Conservation (phyloP, 805 yeast genomes). For the Blastobotrys americana region DNA sequence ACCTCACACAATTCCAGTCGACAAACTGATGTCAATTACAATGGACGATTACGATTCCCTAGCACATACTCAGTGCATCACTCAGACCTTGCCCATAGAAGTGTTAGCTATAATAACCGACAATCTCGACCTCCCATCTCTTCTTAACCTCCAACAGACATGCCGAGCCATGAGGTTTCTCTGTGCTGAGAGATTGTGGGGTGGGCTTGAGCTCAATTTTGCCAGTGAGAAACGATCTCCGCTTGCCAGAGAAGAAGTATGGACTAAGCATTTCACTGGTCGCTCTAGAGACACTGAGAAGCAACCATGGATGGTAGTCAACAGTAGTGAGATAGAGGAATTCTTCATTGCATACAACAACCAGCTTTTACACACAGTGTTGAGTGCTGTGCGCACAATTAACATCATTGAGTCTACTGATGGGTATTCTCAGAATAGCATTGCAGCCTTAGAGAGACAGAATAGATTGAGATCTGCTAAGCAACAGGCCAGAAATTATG, state of each 20-base stretch:
- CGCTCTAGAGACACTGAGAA: slow-evolving; percentile 1
- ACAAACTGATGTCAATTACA: no score
- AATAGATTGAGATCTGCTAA: no score
- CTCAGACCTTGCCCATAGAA: slow-evolving; percentile 2
- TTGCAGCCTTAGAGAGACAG: not conserved
- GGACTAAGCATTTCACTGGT: slow-evolving; percentile 2
- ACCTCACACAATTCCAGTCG: no score
- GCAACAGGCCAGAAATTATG: no score
- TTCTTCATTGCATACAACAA: slow-evolving; percentile 6
- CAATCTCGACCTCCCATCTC: not conserved
- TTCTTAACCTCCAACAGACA: slow-evolving; percentile 3
- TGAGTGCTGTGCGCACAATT: slow-evolving; percentile 4
- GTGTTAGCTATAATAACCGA: not conserved
- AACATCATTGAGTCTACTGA: slow-evolving; percentile 5
- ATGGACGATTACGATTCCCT: no score
- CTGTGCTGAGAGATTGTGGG: slow-evolving; percentile 5
- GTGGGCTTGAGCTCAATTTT: slow-evolving; percentile 6
- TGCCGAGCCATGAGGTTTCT: slow-evolving; percentile 2
- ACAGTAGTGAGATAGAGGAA: not conserved
- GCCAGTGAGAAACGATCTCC: not conserved
- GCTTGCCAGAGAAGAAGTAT: slow-evolving; percentile 3
- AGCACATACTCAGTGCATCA: not conserved
- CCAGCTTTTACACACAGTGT: slow-evolving; percentile 2
- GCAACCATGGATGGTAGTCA: slow-evolving; percentile 7
- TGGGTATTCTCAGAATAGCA: not conserved